Evolutionary conservation across 2,329 filamentous ascomycete genomes (phyloP).

Genomic region (Monosporascus sp.): DNA sequence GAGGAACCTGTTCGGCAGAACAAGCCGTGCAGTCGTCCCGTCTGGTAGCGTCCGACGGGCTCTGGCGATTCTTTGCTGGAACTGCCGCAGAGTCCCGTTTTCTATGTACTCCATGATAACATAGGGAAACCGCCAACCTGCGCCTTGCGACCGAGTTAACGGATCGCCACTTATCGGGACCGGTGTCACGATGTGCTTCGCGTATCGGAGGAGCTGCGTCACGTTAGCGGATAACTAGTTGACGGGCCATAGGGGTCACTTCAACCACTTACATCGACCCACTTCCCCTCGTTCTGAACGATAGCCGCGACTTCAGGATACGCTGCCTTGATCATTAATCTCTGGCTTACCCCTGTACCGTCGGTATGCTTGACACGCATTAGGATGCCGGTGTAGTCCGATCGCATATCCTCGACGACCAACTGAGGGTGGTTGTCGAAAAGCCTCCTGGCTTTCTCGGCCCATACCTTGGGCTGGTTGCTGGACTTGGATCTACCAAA

Average conservation of each 20-base stretch:
- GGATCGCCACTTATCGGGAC: neutral
- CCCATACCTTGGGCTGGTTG: neutral
- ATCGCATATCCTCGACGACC: neutral
- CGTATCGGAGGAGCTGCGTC: neutral
- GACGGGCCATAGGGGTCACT: neutral
- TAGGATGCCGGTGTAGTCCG: neutral
- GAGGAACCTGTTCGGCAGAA: neutral
- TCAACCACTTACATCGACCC: neutral
- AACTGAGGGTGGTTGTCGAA: neutral
- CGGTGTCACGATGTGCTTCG: neutral
- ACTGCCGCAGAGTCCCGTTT: neutral
- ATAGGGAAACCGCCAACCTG: neutral
- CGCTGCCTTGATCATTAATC: neutral
- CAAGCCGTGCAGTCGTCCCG: neutral
- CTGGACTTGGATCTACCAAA: neutral
- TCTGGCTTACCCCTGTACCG: neutral
- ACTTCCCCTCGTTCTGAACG: neutral
- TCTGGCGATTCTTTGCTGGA: neutral
- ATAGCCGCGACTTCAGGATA: neutral
- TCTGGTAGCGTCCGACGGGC: neutral
- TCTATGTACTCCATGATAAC: neutral
- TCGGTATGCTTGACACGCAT: neutral
- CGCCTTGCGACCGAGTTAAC: neutral
- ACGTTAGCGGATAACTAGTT: neutral
- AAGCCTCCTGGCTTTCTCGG: neutral